Evolutionary conservation across 306 rosid species (phyloP).

Genomic region (Sechiopsis laciniata): DNA sequence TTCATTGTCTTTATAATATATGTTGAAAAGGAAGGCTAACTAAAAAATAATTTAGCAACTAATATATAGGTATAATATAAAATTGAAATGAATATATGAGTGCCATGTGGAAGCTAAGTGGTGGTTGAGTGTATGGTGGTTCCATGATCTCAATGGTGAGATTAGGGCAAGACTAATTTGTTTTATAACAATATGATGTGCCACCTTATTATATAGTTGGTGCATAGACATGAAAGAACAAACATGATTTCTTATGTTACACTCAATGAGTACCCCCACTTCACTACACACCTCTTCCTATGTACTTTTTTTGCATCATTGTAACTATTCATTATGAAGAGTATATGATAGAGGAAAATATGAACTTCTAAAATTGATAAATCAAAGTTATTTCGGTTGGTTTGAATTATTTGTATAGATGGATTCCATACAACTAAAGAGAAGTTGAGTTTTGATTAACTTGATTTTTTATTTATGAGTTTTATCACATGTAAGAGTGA

Average conservation of each 20-base stretch:
- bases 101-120: constrained; percentile 3
- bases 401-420: too few species aligned
- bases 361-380: too few species aligned
- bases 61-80: neutral
- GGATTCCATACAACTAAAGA: too few species aligned
- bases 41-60: neutral
- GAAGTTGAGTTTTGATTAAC: too few species aligned
- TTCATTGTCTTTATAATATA: neutral
- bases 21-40: neutral
- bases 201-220: neutral
- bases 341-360: too few species aligned
- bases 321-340: too few species aligned
- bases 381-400: too few species aligned
- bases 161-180: neutral
- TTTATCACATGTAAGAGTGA: too few species aligned
- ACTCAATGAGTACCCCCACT: neutral
- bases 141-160: neutral
- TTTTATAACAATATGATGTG: neutral
- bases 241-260: constrained; percentile 4
- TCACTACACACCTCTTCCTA: neutral
- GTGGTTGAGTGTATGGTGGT: neutral
- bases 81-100: neutral
- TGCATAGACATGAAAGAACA: neutral
- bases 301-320: neutral
- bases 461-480: too few species aligned